A percentile compares a stretch with the other conserved stretches of the same genome.
phyloP scores from a whole-genome alignment of 176 grass and related monocot species.

The Echinochloa phyllopogon region DNA sequence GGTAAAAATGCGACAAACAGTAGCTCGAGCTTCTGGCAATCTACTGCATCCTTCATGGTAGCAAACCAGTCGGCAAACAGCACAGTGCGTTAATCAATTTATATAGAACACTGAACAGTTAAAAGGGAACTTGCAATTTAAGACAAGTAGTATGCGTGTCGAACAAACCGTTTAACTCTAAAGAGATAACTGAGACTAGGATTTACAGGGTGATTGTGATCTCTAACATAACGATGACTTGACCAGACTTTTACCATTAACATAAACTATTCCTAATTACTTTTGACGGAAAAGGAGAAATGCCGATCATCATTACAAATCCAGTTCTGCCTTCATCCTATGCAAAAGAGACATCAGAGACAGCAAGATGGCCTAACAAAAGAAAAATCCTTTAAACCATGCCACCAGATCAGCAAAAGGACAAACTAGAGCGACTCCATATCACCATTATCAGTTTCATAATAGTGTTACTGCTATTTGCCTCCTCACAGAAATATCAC shows the following conservation, averaged over 20 bases:
- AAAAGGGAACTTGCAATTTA: neutral
- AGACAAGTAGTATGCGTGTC: neutral
- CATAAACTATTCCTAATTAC: conserved; percentile 15
- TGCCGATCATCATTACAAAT: conserved; percentile 15
- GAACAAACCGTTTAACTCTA: conserved; percentile 13
- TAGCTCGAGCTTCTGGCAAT: neutral
- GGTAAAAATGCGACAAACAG: neutral
- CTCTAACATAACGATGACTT: neutral
- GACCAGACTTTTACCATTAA: conserved; percentile 11
- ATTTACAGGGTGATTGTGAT: conserved; percentile 33
- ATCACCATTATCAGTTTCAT: conserved; percentile 24
- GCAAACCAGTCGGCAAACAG: neutral
- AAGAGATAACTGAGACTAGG: conserved; percentile 11
- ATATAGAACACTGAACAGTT: neutral
- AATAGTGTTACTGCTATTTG: neutral
- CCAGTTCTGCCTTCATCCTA: conserved; percentile 20
- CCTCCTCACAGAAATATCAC: neutral
- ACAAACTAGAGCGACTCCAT: conserved; percentile 26
- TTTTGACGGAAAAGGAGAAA: conserved; percentile 8
- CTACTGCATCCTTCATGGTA: neutral
- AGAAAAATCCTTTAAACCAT: neutral
- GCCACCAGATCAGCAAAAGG: neutral
- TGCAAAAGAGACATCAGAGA: neutral
- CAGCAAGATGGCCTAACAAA: neutral
- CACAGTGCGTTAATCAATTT: neutral